Conservation (phyloP, 176 grass and related monocot genomes). For the Puya raimondii region DNA sequence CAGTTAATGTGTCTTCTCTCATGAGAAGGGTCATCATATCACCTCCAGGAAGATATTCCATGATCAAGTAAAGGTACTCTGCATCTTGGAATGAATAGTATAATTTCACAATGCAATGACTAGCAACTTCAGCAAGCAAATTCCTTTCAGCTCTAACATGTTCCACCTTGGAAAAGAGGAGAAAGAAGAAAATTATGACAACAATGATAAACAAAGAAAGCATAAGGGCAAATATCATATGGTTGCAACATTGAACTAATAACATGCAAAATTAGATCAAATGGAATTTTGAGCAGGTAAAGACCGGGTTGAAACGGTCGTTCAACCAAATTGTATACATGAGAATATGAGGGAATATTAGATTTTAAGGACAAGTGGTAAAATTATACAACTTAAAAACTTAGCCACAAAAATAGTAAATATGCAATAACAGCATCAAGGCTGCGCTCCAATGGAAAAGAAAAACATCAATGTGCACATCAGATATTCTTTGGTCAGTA, state of each 20-base stretch:
- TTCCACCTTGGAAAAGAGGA: constrained; percentile 48
- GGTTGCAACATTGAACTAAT: background rate
- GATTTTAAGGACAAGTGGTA: too few species aligned
- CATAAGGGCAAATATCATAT: background rate
- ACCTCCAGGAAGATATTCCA: constrained; percentile 95
- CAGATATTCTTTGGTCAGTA: too few species aligned
- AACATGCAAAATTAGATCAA: too few species aligned
- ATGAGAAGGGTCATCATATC: constrained; percentile 99
- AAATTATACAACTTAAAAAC: too few species aligned
- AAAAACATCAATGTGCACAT: too few species aligned
- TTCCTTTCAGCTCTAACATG: constrained; percentile 99
- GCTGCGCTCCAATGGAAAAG: too few species aligned
- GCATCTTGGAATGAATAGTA: constrained; percentile 98
- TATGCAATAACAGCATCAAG: too few species aligned
- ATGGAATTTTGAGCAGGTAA: too few species aligned
- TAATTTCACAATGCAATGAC: constrained; percentile 90
- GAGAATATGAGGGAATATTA: too few species aligned
- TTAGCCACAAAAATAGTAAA: too few species aligned
- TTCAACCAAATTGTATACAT: too few species aligned
- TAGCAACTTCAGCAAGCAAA: constrained; percentile 91
- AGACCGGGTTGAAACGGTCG: too few species aligned
- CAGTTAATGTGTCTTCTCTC: constrained; percentile 90
- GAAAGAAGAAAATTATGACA: background rate
- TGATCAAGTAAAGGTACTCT: constrained; percentile 89
- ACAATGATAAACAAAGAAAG: background rate